A percentile compares a stretch with the other conserved stretches of the same genome.
Evolutionary conservation across 495 filamentous ascomycete genomes (phyloP).

Genomic region (Lindgomyces ingoldianus): DNA sequence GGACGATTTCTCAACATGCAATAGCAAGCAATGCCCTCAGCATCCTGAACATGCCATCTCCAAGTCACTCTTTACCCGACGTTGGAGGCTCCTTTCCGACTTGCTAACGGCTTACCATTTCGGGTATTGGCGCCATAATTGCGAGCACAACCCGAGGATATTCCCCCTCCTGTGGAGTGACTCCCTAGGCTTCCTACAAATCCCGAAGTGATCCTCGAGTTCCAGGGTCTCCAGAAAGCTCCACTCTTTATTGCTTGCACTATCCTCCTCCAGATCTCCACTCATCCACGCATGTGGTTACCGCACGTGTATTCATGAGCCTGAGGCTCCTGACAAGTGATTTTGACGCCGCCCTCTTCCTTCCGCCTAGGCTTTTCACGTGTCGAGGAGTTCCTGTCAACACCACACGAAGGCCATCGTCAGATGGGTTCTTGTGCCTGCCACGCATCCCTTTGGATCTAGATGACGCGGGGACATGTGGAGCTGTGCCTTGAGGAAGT

Average conservation of each 20-base stretch:
- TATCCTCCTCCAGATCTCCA: constrained; percentile 2
- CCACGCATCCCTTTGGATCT: too few relatives aligned
- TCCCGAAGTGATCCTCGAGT: constrained; percentile 11
- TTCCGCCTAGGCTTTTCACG: too few relatives aligned
- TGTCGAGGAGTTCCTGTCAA: too few relatives aligned
- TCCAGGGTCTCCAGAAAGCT: not conserved
- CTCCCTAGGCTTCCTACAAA: constrained; percentile 25
- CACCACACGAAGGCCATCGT: too few relatives aligned
- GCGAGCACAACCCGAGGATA: constrained; percentile 20
- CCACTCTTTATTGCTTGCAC: constrained; percentile 16
- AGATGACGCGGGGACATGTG: too few relatives aligned
- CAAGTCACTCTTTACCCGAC: not conserved
- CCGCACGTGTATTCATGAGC: constrained; percentile 21
- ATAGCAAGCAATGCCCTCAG: not conserved
- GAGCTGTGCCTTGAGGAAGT: too few relatives aligned
- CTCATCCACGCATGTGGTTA: constrained; percentile 3
- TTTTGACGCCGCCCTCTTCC: not conserved
- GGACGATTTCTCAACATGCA: not conserved
- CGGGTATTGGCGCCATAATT: not conserved
- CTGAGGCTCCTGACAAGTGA: constrained; percentile 1
- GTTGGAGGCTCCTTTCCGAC: not conserved
- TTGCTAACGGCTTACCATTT: constrained; percentile 1
- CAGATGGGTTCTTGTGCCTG: too few relatives aligned
- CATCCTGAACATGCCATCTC: not conserved
- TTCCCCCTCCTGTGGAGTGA: not conserved